These are phyloP conservation scores for Vigna radiata DNA, from an alignment of 306 rosid genomes.

Conservation along the genomic window DNA sequence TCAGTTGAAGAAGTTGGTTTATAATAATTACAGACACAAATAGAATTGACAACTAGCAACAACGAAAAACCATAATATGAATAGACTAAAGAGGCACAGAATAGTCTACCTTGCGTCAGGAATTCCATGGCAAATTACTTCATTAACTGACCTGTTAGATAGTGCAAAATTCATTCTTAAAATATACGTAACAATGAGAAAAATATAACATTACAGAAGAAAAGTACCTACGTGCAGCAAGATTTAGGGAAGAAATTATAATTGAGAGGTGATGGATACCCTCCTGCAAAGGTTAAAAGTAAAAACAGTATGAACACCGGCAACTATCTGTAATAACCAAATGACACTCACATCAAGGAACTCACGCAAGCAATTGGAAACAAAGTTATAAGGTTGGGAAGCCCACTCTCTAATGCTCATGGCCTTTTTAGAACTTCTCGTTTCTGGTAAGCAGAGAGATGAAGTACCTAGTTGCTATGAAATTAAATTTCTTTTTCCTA, in stretches of 20 bases:
- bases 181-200: slow-evolving; percentile 31
- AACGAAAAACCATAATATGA: not conserved
- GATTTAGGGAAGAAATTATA: slow-evolving; percentile 96
- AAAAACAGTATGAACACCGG: slow-evolving; percentile 14
- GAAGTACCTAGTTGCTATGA: not conserved
- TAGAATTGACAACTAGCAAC: not conserved
- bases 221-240: slow-evolving; percentile 98
- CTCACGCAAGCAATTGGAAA: not conserved
- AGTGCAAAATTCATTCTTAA: slow-evolving; percentile 27
- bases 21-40: not conserved
- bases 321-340: slow-evolving; percentile 19
- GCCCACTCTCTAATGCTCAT: not conserved
- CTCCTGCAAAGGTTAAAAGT: slow-evolving; percentile 63
- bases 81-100: not conserved
- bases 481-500: not conserved
- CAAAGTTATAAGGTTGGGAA: not conserved
- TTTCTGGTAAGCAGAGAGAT: not conserved
- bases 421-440: not conserved
- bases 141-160: slow-evolving; percentile 88
- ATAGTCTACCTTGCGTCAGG: slow-evolving; percentile 88
- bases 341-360: slow-evolving; percentile 36
- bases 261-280: slow-evolving; percentile 96
- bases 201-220: slow-evolving; percentile 44
- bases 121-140: slow-evolving; percentile 98
- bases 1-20: not conserved